Percentiles rank a stretch among this genome's conserved stretches.
phyloP scores from a whole-genome alignment of 768 basidiomycete species.

The Tricholoma terreum region DNA sequence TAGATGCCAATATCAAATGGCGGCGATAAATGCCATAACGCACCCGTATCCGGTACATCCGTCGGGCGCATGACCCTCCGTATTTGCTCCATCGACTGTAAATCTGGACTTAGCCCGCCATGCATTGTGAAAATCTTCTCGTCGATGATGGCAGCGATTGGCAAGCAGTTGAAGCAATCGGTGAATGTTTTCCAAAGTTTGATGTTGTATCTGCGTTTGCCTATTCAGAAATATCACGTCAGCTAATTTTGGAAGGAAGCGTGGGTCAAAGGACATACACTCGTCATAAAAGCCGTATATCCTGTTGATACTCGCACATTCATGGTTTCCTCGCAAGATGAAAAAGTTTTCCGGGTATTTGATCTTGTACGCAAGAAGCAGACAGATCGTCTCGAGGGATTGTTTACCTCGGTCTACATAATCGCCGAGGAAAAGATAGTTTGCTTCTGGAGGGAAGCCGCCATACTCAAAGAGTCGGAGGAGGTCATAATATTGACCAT shows the following conservation, averaged over 20 bases:
- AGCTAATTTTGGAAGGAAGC: conserved; percentile 7
- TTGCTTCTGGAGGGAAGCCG: conserved; percentile 99
- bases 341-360: conserved; percentile 99
- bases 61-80: conserved; percentile 98
- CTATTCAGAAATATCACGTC: conserved; percentile 38
- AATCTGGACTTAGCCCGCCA: conserved; percentile 92
- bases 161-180: conserved; percentile 99
- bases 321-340: conserved; percentile 97
- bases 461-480: conserved; percentile 98
- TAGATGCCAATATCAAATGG: neutral
- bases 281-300: conserved; percentile 99
- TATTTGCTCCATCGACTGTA: conserved; percentile 99
- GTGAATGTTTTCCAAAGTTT: conserved; percentile 99
- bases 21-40: conserved; percentile 17
- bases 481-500: conserved; percentile 99
- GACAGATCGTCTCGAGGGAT: conserved; percentile 98
- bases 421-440: conserved; percentile 99
- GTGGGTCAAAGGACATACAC: conserved; percentile 56
- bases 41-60: conserved; percentile 97
- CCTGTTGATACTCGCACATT: conserved; percentile 98
- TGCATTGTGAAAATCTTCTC: conserved; percentile 99
- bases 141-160: conserved; percentile 99
- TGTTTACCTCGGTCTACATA: conserved; percentile 99
- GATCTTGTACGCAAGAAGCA: conserved; percentile 99
- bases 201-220: conserved; percentile 99